phyloP scores from a whole-genome alignment of 2,329 filamentous ascomycete species.

The Sporothrix humicola region DNA sequence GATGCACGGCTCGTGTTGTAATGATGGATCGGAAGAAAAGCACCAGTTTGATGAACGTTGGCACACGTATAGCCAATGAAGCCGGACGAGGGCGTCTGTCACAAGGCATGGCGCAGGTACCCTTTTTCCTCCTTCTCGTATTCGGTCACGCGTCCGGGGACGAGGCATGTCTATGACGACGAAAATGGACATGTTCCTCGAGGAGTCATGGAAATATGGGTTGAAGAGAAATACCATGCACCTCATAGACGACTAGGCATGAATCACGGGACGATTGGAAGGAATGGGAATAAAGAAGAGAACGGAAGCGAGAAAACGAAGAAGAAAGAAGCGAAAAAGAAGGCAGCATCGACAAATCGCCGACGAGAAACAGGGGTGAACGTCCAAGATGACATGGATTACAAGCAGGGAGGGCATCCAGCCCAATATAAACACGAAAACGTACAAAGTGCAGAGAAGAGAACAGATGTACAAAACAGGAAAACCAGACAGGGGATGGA shows the following conservation, averaged over 20 bases:
- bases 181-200: neutral
- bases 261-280: neutral
- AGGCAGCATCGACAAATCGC: neutral
- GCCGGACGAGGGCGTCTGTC: neutral
- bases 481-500: neutral
- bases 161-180: too few species aligned
- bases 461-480: neutral
- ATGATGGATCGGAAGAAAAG: slow-evolving; percentile 10
- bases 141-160: neutral
- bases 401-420: neutral
- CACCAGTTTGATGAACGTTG: neutral
- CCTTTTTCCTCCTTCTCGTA: slow-evolving; percentile 9
- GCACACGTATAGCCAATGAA: neutral
- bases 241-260: neutral
- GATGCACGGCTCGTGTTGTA: neutral
- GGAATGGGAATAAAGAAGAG: neutral
- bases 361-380: neutral
- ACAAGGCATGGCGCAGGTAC: slow-evolving; percentile 24
- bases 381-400: neutral
- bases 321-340: neutral
- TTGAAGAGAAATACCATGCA: neutral
- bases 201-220: neutral
- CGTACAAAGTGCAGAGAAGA: neutral
- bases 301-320: neutral
- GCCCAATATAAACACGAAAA: slow-evolving; percentile 27